Conservation (phyloP, 345 rosid species). For the Mangifera indica region DNA sequence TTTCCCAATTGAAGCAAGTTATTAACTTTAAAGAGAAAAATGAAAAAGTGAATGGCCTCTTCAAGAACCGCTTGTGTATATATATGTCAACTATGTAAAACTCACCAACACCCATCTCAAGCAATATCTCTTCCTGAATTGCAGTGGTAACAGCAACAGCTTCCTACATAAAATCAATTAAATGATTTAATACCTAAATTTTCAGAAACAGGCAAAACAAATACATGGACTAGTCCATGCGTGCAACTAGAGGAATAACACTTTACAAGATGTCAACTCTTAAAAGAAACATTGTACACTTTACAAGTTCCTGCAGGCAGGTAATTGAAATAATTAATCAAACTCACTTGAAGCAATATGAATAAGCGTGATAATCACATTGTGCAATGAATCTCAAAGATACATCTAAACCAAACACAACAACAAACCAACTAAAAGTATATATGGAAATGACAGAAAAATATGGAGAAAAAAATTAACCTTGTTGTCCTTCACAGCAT, state of each 20-base stretch:
- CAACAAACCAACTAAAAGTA: background rate
- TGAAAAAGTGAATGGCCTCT: background rate
- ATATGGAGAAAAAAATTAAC: conserved; percentile 24
- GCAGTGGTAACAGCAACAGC: conserved; percentile 79
- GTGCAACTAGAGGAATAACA: background rate
- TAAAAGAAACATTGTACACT: background rate
- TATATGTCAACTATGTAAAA: conserved; percentile 1
- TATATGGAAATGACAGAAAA: background rate
- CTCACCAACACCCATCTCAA: conserved; percentile 83
- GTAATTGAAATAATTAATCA: background rate
- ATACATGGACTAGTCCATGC: background rate
- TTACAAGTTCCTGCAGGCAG: background rate
- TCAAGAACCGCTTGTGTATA: background rate
- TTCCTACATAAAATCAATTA: conserved; percentile 44
- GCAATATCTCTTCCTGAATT: conserved; percentile 67
- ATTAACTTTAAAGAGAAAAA: background rate
- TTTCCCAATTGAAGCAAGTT: background rate
- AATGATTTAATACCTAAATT: background rate
- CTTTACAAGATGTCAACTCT: background rate
- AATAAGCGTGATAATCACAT: background rate
- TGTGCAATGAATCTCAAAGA: background rate
- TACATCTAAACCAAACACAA: background rate
- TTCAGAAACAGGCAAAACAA: conserved; percentile 4
- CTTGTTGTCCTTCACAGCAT: conserved; percentile 76
- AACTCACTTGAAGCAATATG: conserved; percentile 3